These are phyloP conservation scores for Trichoderma gamsii DNA, from an alignment of 495 filamentous ascomycete genomes.

Conservation along the genomic window DNA sequence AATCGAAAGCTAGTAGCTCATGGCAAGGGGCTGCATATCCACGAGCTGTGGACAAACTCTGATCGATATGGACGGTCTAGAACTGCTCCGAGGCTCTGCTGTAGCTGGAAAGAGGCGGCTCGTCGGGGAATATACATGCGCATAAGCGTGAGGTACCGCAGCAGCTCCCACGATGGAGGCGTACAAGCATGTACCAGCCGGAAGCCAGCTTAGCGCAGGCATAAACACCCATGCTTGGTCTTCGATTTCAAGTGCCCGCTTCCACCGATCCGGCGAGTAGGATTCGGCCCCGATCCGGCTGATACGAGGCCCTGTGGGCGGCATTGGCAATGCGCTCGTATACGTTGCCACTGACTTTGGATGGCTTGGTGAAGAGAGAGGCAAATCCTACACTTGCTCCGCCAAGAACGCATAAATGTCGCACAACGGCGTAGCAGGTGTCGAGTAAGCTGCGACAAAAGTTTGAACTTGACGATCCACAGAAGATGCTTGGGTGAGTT, in stretches of 20 bases:
- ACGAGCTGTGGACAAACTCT: background rate
- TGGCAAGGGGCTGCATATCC: background rate
- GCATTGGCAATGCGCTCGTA: no score
- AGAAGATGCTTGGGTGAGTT: no score
- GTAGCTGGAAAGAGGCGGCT: background rate
- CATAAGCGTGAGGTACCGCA: background rate
- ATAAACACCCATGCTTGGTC: background rate
- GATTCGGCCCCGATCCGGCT: background rate
- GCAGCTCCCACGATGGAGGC: background rate
- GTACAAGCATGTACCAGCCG: background rate
- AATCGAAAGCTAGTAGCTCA: background rate
- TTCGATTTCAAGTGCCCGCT: background rate
- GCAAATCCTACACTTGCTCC: no score
- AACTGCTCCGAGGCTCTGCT: background rate
- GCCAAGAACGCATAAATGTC: no score
- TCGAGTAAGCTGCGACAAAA: no score
- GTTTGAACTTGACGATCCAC: no score
- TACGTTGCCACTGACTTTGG: no score
- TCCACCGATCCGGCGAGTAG: background rate
- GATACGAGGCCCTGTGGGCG: background rate
- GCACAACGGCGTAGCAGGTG: no score
- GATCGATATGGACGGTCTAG: background rate
- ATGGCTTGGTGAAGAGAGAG: no score
- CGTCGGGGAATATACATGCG: background rate
- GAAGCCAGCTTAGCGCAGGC: background rate